Conservation (phyloP, 352 stramenopile species). For the Pythium graminicola region DNA sequence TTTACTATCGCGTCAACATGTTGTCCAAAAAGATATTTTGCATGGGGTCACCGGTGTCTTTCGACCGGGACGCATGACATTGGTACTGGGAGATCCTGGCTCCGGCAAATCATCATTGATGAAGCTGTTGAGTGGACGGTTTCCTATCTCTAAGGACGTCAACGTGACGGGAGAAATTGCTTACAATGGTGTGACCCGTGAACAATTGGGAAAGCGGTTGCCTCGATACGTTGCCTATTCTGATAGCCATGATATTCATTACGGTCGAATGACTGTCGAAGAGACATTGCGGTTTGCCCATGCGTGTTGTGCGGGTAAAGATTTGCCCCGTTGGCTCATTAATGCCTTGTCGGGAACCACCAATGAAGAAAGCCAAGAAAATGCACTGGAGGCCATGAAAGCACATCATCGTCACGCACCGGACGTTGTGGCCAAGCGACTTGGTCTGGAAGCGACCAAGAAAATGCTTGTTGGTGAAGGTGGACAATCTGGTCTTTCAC, state of each 20-base stretch:
- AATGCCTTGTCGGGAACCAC: neutral
- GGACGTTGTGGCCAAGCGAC: neutral
- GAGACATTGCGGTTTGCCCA: constrained; percentile 56
- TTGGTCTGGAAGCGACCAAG: constrained; percentile 36
- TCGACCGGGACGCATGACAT: constrained; percentile 39
- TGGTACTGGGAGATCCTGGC: constrained; percentile 41
- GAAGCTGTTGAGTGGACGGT: constrained; percentile 47
- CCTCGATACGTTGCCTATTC: constrained; percentile 42
- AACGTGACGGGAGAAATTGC: constrained; percentile 32
- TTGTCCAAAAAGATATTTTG: constrained; percentile 46
- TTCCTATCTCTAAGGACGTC: constrained; percentile 42
- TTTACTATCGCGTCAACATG: constrained; percentile 20
- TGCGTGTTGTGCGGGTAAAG: constrained; percentile 29
- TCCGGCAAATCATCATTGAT: constrained; percentile 40
- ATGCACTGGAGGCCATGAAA: constrained; percentile 31
- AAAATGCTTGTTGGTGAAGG: constrained; percentile 54
- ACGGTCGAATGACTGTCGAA: constrained; percentile 37
- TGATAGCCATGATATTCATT: constrained; percentile 41
- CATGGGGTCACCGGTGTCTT: constrained; percentile 39
- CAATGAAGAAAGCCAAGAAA: constrained; percentile 30
- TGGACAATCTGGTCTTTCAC: constrained; percentile 25
- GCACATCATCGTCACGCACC: constrained; percentile 23
- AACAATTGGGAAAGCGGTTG: constrained; percentile 24
- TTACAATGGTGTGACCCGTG: constrained; percentile 38
- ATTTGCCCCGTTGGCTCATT: constrained; percentile 7